Evolutionary conservation across 192 early-diverging fungal genomes (phyloP).

Genomic region (Coemansia sp.): DNA sequence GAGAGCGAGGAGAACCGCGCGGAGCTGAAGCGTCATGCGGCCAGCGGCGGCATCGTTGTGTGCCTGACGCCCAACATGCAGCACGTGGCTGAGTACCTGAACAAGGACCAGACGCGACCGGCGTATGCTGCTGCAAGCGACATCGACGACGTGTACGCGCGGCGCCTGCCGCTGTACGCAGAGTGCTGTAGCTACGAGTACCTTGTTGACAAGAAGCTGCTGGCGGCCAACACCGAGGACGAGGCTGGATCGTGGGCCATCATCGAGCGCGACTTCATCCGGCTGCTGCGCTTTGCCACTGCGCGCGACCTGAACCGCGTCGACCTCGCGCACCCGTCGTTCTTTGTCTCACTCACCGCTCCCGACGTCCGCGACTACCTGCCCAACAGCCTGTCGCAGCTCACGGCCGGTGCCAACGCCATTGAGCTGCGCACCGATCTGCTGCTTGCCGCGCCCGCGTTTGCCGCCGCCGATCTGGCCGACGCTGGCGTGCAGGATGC

Average conservation of each 20-base stretch:
- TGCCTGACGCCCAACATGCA: conserved; percentile 77
- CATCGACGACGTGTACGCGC: conserved; percentile 73
- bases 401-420: conserved; percentile 81
- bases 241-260: conserved; percentile 61
- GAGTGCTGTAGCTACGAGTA: conserved; percentile 84
- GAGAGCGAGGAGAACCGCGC: conserved; percentile 73
- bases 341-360: conserved; percentile 87
- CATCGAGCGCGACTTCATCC: conserved; percentile 74
- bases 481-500: conserved; percentile 14
- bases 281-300: conserved; percentile 70
- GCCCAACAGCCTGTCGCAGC: conserved; percentile 56
- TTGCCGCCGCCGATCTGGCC: conserved; percentile 24
- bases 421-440: conserved; percentile 94
- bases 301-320: conserved; percentile 46
- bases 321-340: conserved; percentile 55
- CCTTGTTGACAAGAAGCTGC: conserved; percentile 58
- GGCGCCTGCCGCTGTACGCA: conserved; percentile 73
- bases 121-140: conserved; percentile 71
- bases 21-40: conserved; percentile 63
- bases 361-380: conserved; percentile 59
- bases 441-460: conserved; percentile 55
- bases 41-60: conserved; percentile 63
- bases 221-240: conserved; percentile 21
- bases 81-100: conserved; percentile 77
- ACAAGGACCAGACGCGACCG: conserved; percentile 79